Evolutionary conservation across 1,139 yeast genomes (phyloP).

Genomic region (Wickerhamomyces sp.): DNA sequence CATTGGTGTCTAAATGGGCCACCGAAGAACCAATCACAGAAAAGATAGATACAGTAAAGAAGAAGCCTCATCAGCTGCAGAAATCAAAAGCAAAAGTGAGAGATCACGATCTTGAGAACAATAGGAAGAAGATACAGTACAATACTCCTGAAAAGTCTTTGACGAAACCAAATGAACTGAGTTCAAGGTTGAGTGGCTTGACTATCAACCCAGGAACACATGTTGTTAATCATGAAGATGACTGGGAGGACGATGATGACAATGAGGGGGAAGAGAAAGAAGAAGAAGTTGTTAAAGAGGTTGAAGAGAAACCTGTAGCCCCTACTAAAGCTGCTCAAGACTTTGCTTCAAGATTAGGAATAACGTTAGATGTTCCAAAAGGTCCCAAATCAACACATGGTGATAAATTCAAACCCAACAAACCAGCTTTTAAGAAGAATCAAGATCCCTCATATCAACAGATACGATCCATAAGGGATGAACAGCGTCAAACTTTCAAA

Average conservation of each 20-base stretch:
- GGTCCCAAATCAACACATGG: neutral
- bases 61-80: slow-evolving; percentile 3
- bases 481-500: slow-evolving; percentile 9
- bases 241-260: neutral
- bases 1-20: slow-evolving; percentile 19
- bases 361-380: slow-evolving; percentile 2
- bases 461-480: slow-evolving; percentile 4
- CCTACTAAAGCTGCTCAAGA: slow-evolving; percentile 17
- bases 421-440: neutral
- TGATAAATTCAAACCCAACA: neutral
- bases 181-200: neutral
- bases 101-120: no score
- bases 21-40: slow-evolving; percentile 6
- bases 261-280: neutral
- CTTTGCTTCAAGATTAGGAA: slow-evolving; percentile 19
- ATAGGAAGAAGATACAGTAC: no score
- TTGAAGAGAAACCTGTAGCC: slow-evolving; percentile 5
- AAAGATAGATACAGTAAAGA: slow-evolving; percentile 11
- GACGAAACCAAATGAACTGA: neutral
- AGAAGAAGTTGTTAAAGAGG: neutral
- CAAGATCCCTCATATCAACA: slow-evolving; percentile 1
- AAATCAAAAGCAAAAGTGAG: neutral
- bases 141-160: neutral
- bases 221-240: slow-evolving; percentile 2
- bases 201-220: neutral